Evolutionary conservation across 441 rosid genomes (phyloP).

Genomic region (Populus hybrid): DNA sequence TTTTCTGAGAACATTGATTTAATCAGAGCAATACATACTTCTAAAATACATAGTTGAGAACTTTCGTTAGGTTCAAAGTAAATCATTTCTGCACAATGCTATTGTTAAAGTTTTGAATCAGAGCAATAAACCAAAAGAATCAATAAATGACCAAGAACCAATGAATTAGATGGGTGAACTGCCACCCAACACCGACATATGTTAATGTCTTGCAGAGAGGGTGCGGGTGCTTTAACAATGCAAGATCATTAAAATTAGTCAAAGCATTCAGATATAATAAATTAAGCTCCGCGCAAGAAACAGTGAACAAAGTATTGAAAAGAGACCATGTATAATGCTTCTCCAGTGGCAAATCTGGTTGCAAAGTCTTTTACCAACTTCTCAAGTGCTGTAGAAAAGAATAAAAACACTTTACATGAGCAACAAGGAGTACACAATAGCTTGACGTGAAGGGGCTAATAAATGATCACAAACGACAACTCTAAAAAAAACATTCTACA

Average conservation of each 20-base stretch:
- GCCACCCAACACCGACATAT: neutral
- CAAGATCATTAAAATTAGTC: neutral
- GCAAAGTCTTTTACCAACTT: conserved; percentile 39
- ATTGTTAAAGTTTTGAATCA: neutral
- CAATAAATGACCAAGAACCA: neutral
- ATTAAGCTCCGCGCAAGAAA: neutral
- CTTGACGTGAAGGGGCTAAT: neutral
- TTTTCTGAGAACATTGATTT: neutral
- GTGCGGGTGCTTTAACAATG: neutral
- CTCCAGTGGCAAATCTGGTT: conserved; percentile 50
- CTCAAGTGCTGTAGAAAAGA: conserved; percentile 46
- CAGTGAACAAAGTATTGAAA: neutral
- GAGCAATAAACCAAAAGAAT: neutral
- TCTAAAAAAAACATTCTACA: neutral
- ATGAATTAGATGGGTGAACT: neutral
- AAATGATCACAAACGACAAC: neutral
- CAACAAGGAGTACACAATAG: neutral
- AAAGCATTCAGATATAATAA: neutral
- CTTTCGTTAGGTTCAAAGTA: neutral
- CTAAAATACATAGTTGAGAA: neutral
- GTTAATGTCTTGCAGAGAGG: neutral
- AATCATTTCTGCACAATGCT: neutral
- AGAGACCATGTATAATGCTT: conserved; percentile 45
- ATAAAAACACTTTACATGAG: neutral
- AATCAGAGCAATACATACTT: neutral